A percentile compares a stretch with the other conserved stretches of the same genome.
Conservation (phyloP, 129 eudicot genomes). For the Tanacetum coccineum region DNA sequence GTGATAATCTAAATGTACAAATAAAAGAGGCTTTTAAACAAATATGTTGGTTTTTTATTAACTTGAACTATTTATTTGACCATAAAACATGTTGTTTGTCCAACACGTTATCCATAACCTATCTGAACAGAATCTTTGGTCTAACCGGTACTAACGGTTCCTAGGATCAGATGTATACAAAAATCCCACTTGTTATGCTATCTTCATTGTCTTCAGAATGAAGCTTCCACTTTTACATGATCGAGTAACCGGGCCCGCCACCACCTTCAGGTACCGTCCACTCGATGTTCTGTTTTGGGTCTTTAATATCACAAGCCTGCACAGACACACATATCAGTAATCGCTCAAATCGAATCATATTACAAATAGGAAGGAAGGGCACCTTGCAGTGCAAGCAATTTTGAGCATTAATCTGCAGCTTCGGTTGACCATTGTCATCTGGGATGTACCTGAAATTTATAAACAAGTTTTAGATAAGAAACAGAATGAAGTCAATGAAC, state of each 20-base stretch:
- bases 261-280: conserved; percentile 99
- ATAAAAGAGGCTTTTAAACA: not conserved
- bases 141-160: not conserved
- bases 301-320: conserved; percentile 98
- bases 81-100: not conserved
- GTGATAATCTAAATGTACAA: too few relatives aligned
- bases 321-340: conserved; percentile 11
- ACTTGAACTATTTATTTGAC: not conserved
- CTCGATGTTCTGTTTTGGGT: conserved; percentile 86
- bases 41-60: not conserved
- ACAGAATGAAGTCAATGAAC: not conserved
- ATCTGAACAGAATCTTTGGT: not conserved
- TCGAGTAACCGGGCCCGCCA: conserved; percentile 91
- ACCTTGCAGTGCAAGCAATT: conserved; percentile 99
- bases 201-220: not conserved
- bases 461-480: not conserved
- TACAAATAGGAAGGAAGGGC: conserved; percentile 4
- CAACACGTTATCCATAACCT: not conserved
- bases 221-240: conserved; percentile 42
- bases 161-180: not conserved
- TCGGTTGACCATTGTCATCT: conserved; percentile 67
- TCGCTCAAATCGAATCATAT: not conserved
- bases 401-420: conserved; percentile 96
- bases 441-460: conserved; percentile 53
- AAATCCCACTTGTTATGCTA: conserved; percentile 15